Evolutionary conservation across 192 early-diverging fungal genomes (phyloP).

Genomic region (Entrophospora sp.): DNA sequence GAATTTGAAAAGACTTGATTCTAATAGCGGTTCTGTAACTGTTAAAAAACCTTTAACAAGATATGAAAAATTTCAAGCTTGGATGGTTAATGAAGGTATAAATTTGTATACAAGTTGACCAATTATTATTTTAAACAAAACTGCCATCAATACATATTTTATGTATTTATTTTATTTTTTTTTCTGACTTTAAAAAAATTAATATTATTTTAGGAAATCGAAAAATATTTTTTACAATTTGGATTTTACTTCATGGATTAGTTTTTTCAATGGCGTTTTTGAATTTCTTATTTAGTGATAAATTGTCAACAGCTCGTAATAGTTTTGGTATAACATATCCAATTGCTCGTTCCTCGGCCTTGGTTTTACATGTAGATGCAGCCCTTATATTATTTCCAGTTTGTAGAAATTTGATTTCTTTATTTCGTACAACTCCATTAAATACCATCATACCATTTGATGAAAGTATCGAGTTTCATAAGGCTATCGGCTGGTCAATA

Average conservation of each 20-base stretch:
- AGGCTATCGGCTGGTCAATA: constrained; percentile 57
- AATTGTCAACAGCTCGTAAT: constrained; percentile 37
- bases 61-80: constrained; percentile 30
- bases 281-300: constrained; percentile 50
- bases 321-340: constrained; percentile 45
- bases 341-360: constrained; percentile 48
- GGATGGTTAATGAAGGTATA: constrained; percentile 42
- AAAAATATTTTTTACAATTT: constrained; percentile 36
- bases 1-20: neutral
- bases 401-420: constrained; percentile 60
- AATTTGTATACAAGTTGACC: constrained; percentile 21
- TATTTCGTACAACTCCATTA: constrained; percentile 48
- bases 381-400: constrained; percentile 75
- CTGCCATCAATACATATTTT: neutral
- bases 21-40: neutral
- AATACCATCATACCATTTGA: constrained; percentile 58
- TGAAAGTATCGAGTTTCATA: constrained; percentile 67
- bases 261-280: constrained; percentile 50
- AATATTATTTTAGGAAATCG: constrained; percentile 21
- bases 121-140: neutral
- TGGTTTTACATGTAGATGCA: constrained; percentile 63
- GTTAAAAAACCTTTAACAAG: neutral
- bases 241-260: constrained; percentile 52
- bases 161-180: neutral
- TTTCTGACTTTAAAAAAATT: neutral